These are phyloP conservation scores for Magnusiomyces paraingens DNA, from an alignment of 1,139 yeast genomes.

Conservation along the genomic window DNA sequence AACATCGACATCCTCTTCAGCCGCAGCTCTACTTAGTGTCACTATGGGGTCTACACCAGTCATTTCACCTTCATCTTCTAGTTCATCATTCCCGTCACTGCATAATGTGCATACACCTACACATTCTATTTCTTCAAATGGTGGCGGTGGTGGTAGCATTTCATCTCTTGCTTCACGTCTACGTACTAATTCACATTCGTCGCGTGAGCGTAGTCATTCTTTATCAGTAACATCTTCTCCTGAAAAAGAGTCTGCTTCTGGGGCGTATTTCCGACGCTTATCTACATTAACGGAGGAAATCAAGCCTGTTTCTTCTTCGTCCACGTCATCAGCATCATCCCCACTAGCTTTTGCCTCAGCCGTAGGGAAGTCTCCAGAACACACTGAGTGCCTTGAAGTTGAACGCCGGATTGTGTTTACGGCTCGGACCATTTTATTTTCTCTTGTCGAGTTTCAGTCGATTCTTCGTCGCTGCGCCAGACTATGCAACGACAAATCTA, in stretches of 20 bases:
- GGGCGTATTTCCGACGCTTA: constrained; percentile 64
- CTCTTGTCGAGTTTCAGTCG: constrained; percentile 62
- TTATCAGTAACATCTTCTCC: constrained; percentile 22
- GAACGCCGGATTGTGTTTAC: constrained; percentile 28
- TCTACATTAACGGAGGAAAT: constrained; percentile 49
- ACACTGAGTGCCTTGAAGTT: constrained; percentile 10
- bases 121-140: no score
- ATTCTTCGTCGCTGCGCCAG: constrained; percentile 61
- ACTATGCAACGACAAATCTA: constrained; percentile 56
- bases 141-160: no score
- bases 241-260: constrained; percentile 29
- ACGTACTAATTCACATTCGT: neutral
- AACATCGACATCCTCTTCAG: neutral
- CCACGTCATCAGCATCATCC: neutral
- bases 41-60: neutral
- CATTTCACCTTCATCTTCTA: neutral
- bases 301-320: constrained; percentile 11
- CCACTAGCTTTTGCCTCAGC: no score
- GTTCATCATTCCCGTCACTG: neutral
- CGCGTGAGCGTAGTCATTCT: constrained; percentile 16
- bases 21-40: neutral
- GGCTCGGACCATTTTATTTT: constrained; percentile 34
- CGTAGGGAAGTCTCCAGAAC: constrained; percentile 10
- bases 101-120: no score
- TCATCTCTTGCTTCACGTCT: no score